Evolutionary conservation across 2,329 filamentous ascomycete species (phyloP), one percentile per base, ranked within the genome.

Genomic region (Gnomoniopsis sp.): DNA sequence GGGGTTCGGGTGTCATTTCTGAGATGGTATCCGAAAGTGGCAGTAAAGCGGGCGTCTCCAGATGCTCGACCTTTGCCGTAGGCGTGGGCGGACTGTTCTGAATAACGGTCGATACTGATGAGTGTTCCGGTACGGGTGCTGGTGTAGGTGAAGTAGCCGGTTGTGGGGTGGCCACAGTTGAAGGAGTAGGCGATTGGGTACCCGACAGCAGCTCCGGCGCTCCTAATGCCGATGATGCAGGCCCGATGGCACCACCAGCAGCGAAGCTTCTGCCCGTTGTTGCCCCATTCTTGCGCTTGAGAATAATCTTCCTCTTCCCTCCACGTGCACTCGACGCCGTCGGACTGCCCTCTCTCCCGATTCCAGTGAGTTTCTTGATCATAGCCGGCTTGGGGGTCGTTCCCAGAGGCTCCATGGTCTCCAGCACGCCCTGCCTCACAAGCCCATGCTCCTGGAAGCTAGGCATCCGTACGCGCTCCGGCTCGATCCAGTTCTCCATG

Each of bases 341-440:
- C 26, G 43, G 53, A 17, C 36, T 43, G 21, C 22, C 44, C 46
- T 50, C 53, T 41, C 53, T 48, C 67, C 60, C 52, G 8, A 55
- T 41, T 3, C 61, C 65, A 57, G 66, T 71, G 57, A 69, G 70
- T 67, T 75, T 79, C 74, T 86, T 85, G 64, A 86, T 77, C 69
- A 85, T 82, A 50, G 81, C 74, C 22, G 80, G 81, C 73, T 83
- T 85, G 14, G 92, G 92, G 65, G 87, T 79, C 56, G 86, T 82
- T 44, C 92, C 92, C 57, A 96, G 76, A 26, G 92, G 88, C 55
- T 87, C 87, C 92, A 96, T 96, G 67, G 88, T 88, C 72, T 90
- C 88, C 59, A 96, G 78, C 19, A 96, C 89, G 63, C 90, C 90
- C 71, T 86, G 85, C 51, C 88, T 81, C 67, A 88, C 79, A 65